These are phyloP conservation scores for Lachnellula occidentalis DNA, from an alignment of 2,329 filamentous ascomycete species.

Conservation along the genomic window DNA sequence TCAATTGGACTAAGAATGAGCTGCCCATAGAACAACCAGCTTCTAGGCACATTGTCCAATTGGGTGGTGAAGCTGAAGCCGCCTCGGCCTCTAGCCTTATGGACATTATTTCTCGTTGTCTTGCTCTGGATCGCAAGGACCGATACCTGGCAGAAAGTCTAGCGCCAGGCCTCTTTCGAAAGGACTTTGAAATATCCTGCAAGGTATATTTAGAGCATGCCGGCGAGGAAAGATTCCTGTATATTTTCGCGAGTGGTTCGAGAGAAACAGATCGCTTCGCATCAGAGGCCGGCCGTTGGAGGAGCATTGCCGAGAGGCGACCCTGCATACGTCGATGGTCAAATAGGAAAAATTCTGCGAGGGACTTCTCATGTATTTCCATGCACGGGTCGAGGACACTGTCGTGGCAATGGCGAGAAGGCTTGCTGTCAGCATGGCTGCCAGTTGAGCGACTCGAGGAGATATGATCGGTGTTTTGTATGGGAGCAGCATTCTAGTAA, in stretches of 20 bases:
- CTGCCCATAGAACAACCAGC: not conserved
- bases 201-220: not conserved
- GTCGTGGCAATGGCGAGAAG: not conserved
- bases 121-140: not conserved
- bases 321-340: not conserved
- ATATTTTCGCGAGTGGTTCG: not conserved
- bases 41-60: not conserved
- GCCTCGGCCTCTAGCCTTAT: not conserved
- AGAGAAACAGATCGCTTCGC: not conserved
- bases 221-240: not conserved
- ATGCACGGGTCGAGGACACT: not conserved
- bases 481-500: constrained; percentile 9
- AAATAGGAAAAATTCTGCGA: too few species aligned
- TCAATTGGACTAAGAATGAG: not conserved
- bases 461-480: constrained; percentile 5
- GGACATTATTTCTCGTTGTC: not conserved
- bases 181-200: not conserved
- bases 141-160: not conserved
- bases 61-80: not conserved
- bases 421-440: not conserved
- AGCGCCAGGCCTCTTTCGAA: not conserved
- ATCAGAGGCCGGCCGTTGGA: not conserved
- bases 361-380: not conserved
- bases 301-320: not conserved
- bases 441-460: not conserved